Evolutionary conservation across 495 filamentous ascomycete genomes (phyloP).

Genomic region (Trichodelitschia bisporula): DNA sequence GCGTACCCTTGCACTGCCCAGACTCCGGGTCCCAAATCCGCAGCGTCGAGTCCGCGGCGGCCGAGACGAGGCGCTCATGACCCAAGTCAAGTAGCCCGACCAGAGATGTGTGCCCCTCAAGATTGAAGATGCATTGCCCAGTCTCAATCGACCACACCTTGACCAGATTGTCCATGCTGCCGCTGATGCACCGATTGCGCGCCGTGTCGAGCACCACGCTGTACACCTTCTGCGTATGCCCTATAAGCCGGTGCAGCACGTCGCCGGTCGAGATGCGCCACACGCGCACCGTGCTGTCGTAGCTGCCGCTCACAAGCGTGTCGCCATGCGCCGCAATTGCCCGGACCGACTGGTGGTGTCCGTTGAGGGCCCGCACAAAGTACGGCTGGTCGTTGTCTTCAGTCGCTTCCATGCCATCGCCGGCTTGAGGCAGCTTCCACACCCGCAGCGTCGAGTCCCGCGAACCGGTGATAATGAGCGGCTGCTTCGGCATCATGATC

Average conservation of each 20-base stretch:
- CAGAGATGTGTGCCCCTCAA: slow-evolving; percentile 85
- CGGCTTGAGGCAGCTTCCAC: slow-evolving; percentile 83
- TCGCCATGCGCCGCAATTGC: slow-evolving; percentile 92
- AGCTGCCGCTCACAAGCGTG: slow-evolving; percentile 94
- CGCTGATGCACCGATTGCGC: slow-evolving; percentile 87
- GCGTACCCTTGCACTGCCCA: slow-evolving; percentile 67
- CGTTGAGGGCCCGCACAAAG: slow-evolving; percentile 66
- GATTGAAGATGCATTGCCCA: slow-evolving; percentile 59
- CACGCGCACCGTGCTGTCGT: slow-evolving; percentile 86
- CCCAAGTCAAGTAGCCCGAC: slow-evolving; percentile 78
- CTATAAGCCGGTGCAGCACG: slow-evolving; percentile 61
- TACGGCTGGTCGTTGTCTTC: slow-evolving; percentile 80
- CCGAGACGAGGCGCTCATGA: slow-evolving; percentile 74
- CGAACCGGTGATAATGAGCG: slow-evolving; percentile 91
- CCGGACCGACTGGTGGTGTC: slow-evolving; percentile 86
- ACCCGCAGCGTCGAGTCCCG: slow-evolving; percentile 84
- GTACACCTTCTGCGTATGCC: slow-evolving; percentile 86
- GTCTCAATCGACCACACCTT: slow-evolving; percentile 97
- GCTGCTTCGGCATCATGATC: slow-evolving; percentile 73
- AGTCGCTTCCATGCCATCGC: slow-evolving; percentile 32
- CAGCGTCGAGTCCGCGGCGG: slow-evolving; percentile 83
- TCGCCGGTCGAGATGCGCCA: slow-evolving; percentile 96
- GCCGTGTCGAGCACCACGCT: slow-evolving; percentile 87
- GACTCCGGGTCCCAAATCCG: slow-evolving; percentile 94
- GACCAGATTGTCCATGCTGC: slow-evolving; percentile 93